Evolutionary conservation across 2,329 filamentous ascomycete genomes (phyloP).

Genomic region (Ophiostoma piceae): DNA sequence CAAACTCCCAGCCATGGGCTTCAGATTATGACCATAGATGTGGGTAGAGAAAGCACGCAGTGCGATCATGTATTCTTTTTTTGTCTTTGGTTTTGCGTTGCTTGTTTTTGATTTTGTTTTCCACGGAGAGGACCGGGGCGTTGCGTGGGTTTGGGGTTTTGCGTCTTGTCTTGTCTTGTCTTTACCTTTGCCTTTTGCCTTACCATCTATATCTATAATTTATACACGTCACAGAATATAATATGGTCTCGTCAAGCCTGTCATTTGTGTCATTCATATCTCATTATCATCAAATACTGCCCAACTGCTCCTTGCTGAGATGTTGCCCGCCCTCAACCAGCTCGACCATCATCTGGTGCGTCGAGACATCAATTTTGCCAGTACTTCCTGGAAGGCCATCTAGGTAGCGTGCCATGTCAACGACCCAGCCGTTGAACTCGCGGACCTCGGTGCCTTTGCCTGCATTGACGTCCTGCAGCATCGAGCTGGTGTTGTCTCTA

Average conservation of each 20-base stretch:
- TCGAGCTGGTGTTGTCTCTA: conserved; percentile 53
- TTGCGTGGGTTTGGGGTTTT: not conserved
- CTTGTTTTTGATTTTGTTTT: not conserved
- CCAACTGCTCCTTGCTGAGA: conserved; percentile 21
- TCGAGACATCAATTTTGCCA: conserved; percentile 24
- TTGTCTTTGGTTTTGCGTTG: not conserved
- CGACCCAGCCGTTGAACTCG: conserved; percentile 50
- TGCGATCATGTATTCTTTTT: not conserved
- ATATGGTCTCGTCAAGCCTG: not conserved
- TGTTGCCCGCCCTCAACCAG: conserved; percentile 27
- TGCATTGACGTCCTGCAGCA: conserved; percentile 54
- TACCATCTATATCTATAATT: not conserved
- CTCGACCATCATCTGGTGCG: conserved; percentile 28
- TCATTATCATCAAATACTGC: not conserved
- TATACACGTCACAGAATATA: conserved; percentile 2
- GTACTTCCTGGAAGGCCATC: not conserved
- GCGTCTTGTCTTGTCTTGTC: not conserved
- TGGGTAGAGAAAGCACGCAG: not conserved
- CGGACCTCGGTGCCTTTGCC: conserved; percentile 51
- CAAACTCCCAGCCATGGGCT: not conserved
- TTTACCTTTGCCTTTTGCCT: not conserved
- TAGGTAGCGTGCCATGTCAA: conserved; percentile 31
- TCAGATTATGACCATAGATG: conserved; percentile 7
- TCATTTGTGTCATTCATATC: not conserved
- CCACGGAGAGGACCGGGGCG: not conserved